phyloP scores from a whole-genome alignment of 371 early-diverging fungal genomes.

The Mortierella sp. region DNA sequence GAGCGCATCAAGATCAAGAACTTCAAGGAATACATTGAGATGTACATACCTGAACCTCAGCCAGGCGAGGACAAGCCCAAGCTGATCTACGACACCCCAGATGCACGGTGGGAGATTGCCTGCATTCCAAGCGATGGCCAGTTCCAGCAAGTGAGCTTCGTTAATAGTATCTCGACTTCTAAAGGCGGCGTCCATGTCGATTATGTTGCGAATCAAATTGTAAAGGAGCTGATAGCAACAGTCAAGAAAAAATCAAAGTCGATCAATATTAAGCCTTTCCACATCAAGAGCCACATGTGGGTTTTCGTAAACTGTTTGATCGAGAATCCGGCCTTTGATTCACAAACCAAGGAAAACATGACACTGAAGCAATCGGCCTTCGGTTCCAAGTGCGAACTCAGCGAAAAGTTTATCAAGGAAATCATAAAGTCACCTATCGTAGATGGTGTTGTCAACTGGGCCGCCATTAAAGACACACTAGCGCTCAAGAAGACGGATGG shows the following conservation, averaged over 20 bases:
- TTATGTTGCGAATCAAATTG: conserved; percentile 93
- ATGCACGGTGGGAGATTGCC: conserved; percentile 98
- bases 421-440: conserved; percentile 88
- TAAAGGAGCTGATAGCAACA: conserved; percentile 77
- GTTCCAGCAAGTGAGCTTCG: conserved; percentile 98
- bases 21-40: conserved; percentile 94
- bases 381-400: conserved; percentile 89
- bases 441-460: conserved; percentile 86
- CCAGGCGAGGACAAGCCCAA: conserved; percentile 57
- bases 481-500: conserved; percentile 97
- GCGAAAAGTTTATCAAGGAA: conserved; percentile 89
- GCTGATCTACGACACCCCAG: conserved; percentile 78
- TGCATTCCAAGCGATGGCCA: conserved; percentile 96
- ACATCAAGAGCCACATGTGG: conserved; percentile 95
- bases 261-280: conserved; percentile 85
- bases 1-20: conserved; percentile 84
- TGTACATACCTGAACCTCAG: conserved; percentile 75
- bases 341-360: conserved; percentile 99
- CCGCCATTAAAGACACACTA: conserved; percentile 87
- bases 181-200: conserved; percentile 99
- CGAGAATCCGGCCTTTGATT: conserved; percentile 99
- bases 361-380: conserved; percentile 89
- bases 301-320: conserved; percentile 98
- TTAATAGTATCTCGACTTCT: conserved; percentile 97
- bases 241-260: conserved; percentile 92